Evolutionary conservation across 768 basidiomycete genomes (phyloP).

Genomic region (Serendipita indica): DNA sequence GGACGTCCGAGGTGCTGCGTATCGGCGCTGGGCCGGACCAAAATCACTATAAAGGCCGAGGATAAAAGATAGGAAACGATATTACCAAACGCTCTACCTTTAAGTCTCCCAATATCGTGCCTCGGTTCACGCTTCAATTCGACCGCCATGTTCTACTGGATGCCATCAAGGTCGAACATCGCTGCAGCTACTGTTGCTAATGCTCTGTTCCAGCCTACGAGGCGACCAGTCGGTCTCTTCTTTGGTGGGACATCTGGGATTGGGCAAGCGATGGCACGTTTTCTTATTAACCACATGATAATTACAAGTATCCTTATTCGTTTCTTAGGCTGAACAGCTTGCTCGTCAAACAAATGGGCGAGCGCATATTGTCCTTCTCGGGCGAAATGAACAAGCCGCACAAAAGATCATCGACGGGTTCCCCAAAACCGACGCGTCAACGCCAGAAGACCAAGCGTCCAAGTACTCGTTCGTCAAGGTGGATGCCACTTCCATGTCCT

Average conservation of each 20-base stretch:
- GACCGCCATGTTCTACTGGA: too few relatives aligned
- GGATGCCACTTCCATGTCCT: conserved; percentile 37
- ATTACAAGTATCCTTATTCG: conserved; percentile 31
- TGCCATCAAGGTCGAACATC: too few relatives aligned
- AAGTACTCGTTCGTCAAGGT: conserved; percentile 37
- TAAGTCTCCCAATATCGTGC: too few relatives aligned
- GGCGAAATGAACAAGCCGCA: conserved; percentile 14
- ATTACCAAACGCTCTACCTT: too few relatives aligned
- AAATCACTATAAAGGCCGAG: too few relatives aligned
- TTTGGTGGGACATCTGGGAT: conserved; percentile 25
- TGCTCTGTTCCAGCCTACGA: conserved; percentile 14
- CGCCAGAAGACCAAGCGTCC: conserved; percentile 7
- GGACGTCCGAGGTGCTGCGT: too few relatives aligned
- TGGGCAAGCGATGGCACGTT: conserved; percentile 31
- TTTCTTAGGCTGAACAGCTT: conserved; percentile 24
- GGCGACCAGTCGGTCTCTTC: conserved; percentile 22
- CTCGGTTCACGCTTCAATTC: too few relatives aligned
- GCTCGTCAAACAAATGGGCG: conserved; percentile 12
- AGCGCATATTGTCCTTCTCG: conserved; percentile 17
- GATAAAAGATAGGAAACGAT: too few relatives aligned
- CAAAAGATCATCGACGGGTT: conserved; percentile 14
- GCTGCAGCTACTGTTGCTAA: conserved; percentile 23
- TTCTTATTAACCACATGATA: too few relatives aligned
- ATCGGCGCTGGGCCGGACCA: too few relatives aligned
- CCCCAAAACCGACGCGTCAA: conserved; percentile 14